Conservation (phyloP, 495 filamentous ascomycete genomes). For the Xylaria bambusicola region DNA sequence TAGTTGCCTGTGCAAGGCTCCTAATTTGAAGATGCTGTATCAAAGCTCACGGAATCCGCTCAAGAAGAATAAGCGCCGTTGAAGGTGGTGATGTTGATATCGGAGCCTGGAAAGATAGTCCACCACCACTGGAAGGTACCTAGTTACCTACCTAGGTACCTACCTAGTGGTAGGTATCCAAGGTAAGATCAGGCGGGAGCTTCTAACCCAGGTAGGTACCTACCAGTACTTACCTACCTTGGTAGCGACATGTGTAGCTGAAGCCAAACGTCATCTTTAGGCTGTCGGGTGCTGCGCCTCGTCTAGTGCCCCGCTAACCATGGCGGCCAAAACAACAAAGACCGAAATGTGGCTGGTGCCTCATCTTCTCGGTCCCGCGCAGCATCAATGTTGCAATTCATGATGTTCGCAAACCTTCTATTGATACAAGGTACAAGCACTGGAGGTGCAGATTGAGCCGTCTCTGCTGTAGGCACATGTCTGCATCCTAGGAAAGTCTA, state of each 20-base stretch:
- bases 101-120: neutral
- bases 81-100: slow-evolving; percentile 12
- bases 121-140: slow-evolving; percentile 14
- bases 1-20: neutral
- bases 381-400: no score
- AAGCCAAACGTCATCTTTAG: neutral
- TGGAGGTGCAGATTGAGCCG: no score
- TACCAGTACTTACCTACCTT: no score
- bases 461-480: no score
- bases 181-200: slow-evolving; percentile 7
- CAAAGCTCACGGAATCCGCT: neutral
- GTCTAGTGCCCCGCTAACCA: no score
- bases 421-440: no score
- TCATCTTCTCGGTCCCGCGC: no score
- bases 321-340: no score
- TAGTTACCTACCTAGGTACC: neutral
- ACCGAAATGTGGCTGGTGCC: slow-evolving; percentile 6
- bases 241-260: no score
- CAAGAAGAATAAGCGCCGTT: neutral
- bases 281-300: neutral
- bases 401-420: no score
- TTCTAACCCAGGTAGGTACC: neutral
- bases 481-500: no score
- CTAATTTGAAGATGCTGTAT: neutral
- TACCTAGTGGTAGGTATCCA: no score